Base-by-base conservation (phyloP, 352 stramenopile species). In the Globisporangium solare region DNA sequence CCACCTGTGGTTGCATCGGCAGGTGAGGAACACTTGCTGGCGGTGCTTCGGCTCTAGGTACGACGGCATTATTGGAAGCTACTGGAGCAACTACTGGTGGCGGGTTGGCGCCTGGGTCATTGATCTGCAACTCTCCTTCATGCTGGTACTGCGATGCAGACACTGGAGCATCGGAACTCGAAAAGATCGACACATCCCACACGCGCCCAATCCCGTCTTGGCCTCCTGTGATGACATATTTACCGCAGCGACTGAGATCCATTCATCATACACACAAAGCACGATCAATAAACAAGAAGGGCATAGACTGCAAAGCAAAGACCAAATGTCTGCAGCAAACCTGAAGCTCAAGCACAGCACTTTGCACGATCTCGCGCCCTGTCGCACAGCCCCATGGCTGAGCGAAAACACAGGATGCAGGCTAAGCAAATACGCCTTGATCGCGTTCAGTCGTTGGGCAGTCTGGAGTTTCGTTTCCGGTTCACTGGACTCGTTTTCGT, bases 121-220 rank as follows among this genome's bases (percentile, higher is more conserved):
- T 48, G 46, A 61, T 54, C 47, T 64, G 50, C 47, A 73, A 69
- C 53, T 74, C 73, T 54, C 71, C 64, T 17, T 69, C 78, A 27
- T 75, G 75, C 39, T 86, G 75, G 41, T 76, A 86, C 37, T 73
- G 67, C 40, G 75, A 75, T 18, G 79, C 58, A 17, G 80, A 73
- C 15, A 68, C 69, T 55, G 75, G 75, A 3, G 73, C 75, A 37
- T 83, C 59, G 10, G 73, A 63, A 17, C 66, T 54, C 20, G 68
- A 79, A 41, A 79, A 64, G 20, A 86, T 63, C 8, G 76, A 84
- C 46, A 90, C 83, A 64, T 88, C 72, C 94, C 92, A 99, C 21
- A 98, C 73, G 21, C 92, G 80, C 41, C 79, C 89, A 15, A 98
- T 82, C 46, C 90, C 94, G 75, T 99, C 95, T 69, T 98, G 89